Percentiles rank a stretch among this genome's conserved stretches.
These are phyloP conservation scores for Globisporangium emineosum DNA, from an alignment of 352 stramenopile genomes.

Conservation along the genomic window DNA sequence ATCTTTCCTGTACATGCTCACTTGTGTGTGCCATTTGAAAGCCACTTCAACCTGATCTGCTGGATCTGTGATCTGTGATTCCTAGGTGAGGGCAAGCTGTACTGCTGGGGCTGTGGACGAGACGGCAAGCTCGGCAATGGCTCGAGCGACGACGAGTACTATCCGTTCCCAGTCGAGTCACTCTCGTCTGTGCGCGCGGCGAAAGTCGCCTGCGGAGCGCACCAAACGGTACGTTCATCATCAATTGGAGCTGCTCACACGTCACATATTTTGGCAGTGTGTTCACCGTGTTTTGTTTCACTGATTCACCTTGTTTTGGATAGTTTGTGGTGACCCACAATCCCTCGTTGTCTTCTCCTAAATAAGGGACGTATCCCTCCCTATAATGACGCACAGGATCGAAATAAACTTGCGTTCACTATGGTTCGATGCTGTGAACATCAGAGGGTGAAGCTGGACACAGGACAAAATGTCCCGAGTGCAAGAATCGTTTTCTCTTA, in stretches of 20 bases:
- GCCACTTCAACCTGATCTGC: not conserved
- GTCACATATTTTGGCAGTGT: slow-evolving; percentile 8
- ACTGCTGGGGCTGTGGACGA: slow-evolving; percentile 63
- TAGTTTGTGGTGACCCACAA: slow-evolving; percentile 47
- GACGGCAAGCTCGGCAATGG: slow-evolving; percentile 72
- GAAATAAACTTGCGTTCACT: no score
- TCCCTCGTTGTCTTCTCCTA: slow-evolving; percentile 23
- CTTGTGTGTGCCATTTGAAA: no score
- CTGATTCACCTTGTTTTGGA: slow-evolving; percentile 16
- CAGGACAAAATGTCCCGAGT: no score
- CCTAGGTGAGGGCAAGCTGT: slow-evolving; percentile 55
- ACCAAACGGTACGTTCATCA: slow-evolving; percentile 47
- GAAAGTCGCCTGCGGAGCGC: slow-evolving; percentile 42
- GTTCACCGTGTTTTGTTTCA: no score
- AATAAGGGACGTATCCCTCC: no score
- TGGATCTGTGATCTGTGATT: not conserved
- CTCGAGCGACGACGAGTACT: slow-evolving; percentile 49
- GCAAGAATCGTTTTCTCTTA: not conserved
- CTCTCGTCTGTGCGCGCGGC: slow-evolving; percentile 57
- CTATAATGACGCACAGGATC: no score
- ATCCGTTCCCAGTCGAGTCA: slow-evolving; percentile 44
- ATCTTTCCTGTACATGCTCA: not conserved
- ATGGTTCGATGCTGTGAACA: no score
- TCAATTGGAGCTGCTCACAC: slow-evolving; percentile 11
- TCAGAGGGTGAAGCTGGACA: no score